Conservation (phyloP, 371 early-diverging fungal species). For the Chytridiales sp. region DNA sequence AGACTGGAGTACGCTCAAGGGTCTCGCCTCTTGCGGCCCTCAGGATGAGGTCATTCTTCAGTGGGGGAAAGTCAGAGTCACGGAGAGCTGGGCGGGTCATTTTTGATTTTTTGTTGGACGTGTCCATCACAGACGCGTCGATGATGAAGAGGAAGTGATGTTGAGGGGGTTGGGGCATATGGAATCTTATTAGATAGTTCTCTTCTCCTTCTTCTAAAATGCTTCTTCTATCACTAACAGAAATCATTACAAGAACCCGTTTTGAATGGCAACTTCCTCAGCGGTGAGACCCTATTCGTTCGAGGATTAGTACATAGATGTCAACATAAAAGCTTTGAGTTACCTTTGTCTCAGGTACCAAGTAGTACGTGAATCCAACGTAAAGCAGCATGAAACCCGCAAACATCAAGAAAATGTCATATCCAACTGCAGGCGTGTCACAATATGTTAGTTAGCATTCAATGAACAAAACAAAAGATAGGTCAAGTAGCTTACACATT, state of each 20-base stretch:
- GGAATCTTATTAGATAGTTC: too few species aligned
- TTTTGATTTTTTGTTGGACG: too few species aligned
- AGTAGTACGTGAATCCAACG: constrained; percentile 44
- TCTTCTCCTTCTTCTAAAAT: too few species aligned
- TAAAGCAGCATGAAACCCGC: constrained; percentile 36
- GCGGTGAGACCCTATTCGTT: too few species aligned
- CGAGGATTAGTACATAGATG: too few species aligned
- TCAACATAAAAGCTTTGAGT: too few species aligned
- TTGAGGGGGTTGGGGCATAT: too few species aligned
- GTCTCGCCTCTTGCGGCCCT: constrained; percentile 83
- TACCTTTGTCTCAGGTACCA: constrained; percentile 54
- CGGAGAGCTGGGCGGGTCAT: constrained; percentile 4
- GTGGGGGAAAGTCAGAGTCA: constrained; percentile 68
- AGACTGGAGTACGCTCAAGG: constrained; percentile 89
- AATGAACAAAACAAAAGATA: constrained; percentile 2
- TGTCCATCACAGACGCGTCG: too few species aligned
- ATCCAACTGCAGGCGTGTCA: constrained; percentile 27
- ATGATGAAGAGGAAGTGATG: too few species aligned
- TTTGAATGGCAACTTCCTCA: too few species aligned
- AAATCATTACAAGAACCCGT: too few species aligned
- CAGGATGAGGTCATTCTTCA: constrained; percentile 89
- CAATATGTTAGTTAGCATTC: background rate
- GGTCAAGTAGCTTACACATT: constrained; percentile 21
- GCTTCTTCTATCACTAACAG: too few species aligned
- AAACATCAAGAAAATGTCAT: constrained; percentile 41